Evolutionary conservation across 129 eudicot genomes (phyloP).

Genomic region (Logfia minima): DNA sequence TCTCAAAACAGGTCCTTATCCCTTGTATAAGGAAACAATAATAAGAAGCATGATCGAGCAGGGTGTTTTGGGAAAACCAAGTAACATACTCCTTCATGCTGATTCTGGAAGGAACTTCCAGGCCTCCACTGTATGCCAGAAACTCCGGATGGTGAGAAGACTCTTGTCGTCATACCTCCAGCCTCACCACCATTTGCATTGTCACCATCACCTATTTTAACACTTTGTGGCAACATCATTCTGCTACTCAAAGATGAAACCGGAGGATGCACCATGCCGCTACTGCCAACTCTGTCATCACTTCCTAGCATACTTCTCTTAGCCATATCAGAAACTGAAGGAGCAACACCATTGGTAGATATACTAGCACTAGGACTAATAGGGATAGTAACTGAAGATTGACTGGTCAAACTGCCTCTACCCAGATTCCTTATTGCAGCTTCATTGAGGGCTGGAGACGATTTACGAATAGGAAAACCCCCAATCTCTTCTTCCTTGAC

Average conservation of each 20-base stretch:
- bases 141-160: slow-evolving; percentile 68
- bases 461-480: slow-evolving; percentile 64
- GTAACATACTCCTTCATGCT: slow-evolving; percentile 75
- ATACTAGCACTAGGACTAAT: slow-evolving; percentile 50
- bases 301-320: slow-evolving; percentile 66
- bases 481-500: slow-evolving; percentile 67
- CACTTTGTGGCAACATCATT: slow-evolving; percentile 62
- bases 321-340: slow-evolving; percentile 62
- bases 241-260: slow-evolving; percentile 66
- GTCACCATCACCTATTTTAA: slow-evolving; percentile 60
- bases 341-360: slow-evolving; percentile 57
- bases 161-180: slow-evolving; percentile 56
- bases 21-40: background rate
- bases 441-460: slow-evolving; percentile 73
- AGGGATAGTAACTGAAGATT: slow-evolving; percentile 47
- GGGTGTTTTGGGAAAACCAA: background rate
- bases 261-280: slow-evolving; percentile 56
- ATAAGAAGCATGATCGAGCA: background rate
- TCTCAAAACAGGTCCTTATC: slow-evolving; percentile 1
- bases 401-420: slow-evolving; percentile 60
- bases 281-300: slow-evolving; percentile 70
- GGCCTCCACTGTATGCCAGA: slow-evolving; percentile 98
- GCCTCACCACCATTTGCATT: slow-evolving; percentile 55
- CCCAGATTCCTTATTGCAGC: slow-evolving; percentile 59
- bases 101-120: slow-evolving; percentile 89